Evolutionary conservation across 2,329 filamentous ascomycete species (phyloP).

Genomic region (Thielaviopsis musarum): DNA sequence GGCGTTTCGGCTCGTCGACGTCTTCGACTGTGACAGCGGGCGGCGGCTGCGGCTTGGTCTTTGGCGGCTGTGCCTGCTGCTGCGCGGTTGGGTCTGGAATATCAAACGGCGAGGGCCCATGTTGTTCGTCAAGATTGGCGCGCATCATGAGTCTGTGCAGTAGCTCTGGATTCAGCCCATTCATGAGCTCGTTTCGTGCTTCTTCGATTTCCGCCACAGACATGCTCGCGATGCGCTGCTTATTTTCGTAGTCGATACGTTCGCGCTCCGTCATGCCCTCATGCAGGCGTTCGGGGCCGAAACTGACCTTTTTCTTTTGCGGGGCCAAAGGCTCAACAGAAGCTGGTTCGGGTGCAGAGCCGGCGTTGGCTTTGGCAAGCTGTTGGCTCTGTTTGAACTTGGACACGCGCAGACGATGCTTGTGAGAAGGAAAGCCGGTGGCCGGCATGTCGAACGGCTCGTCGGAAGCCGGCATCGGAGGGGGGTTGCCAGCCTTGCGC

Average conservation of each 20-base stretch:
- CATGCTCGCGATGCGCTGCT: conserved; percentile 57
- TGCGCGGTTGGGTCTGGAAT: conserved; percentile 13
- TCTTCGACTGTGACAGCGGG: conserved; percentile 24
- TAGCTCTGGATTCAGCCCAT: conserved; percentile 55
- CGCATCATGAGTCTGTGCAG: conserved; percentile 61
- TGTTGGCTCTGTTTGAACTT: conserved; percentile 60
- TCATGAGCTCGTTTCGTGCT: conserved; percentile 65
- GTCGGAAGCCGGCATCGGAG: conserved; percentile 46
- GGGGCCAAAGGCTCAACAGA: background rate
- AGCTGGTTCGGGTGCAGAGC: background rate
- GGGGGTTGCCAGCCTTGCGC: conserved; percentile 29
- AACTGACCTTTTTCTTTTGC: conserved; percentile 9
- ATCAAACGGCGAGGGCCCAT: conserved; percentile 29
- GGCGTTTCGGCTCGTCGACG: background rate
- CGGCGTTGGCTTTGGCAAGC: conserved; percentile 7
- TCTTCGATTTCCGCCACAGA: conserved; percentile 63
- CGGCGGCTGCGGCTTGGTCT: conserved; percentile 10
- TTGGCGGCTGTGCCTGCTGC: conserved; percentile 12
- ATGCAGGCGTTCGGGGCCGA: conserved; percentile 13
- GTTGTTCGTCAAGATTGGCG: conserved; percentile 53
- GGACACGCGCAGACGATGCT: conserved; percentile 55
- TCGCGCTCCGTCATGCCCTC: conserved; percentile 41
- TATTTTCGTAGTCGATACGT: conserved; percentile 73
- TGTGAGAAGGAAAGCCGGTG: conserved; percentile 78
- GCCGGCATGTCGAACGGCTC: conserved; percentile 32